Evolutionary conservation across 441 rosid genomes (phyloP).

Genomic region (Gossypium gossypioides): DNA sequence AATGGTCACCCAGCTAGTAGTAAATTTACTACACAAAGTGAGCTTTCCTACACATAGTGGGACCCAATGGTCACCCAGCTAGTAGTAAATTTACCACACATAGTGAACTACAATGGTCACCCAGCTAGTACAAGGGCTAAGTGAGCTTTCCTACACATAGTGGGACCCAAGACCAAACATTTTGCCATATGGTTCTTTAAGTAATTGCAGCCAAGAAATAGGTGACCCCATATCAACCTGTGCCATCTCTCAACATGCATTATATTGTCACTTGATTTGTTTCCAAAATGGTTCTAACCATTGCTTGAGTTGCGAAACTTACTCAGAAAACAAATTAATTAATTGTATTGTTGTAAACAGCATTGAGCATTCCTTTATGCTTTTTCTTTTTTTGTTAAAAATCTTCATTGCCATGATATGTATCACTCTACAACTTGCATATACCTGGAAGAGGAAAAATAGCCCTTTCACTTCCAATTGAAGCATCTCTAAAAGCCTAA

Average conservation of each 20-base stretch:
- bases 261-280: background rate
- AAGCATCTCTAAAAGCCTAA: background rate
- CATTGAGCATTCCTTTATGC: background rate
- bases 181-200: background rate
- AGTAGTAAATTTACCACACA: background rate
- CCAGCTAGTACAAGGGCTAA: background rate
- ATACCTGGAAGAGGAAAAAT: slow-evolving; percentile 10
- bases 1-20: background rate
- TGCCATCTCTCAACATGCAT: background rate
- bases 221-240: background rate
- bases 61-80: too few relatives aligned
- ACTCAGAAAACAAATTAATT: background rate
- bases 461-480: slow-evolving; percentile 4
- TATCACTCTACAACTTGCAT: background rate
- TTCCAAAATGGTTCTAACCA: background rate
- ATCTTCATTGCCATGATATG: slow-evolving; percentile 7
- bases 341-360: background rate
- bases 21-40: too few relatives aligned
- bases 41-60: too few relatives aligned
- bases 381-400: background rate
- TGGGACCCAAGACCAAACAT: background rate
- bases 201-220: background rate
- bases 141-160: background rate
- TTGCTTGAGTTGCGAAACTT: background rate
- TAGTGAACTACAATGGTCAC: background rate